These are phyloP conservation scores for Vigna reflexopilosa DNA, from an alignment of 306 rosid species.

Conservation along the genomic window DNA sequence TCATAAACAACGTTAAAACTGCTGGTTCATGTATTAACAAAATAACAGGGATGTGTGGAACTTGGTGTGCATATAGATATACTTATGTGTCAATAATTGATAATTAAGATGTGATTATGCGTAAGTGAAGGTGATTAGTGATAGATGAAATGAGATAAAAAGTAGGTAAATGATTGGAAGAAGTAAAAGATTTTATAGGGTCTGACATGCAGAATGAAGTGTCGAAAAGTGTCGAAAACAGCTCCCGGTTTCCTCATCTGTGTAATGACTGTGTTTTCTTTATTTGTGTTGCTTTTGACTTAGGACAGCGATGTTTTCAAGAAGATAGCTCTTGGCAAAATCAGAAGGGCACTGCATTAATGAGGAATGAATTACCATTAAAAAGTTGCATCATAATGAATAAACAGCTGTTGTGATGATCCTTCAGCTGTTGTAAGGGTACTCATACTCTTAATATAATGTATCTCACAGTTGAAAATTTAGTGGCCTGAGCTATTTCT, in stretches of 20 bases:
- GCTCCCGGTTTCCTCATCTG: conserved; percentile 41
- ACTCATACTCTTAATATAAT: conserved; percentile 2
- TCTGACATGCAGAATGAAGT: neutral
- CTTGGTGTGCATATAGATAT: too few species aligned
- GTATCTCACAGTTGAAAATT: conserved; percentile 34
- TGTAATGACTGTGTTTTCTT: conserved; percentile 4
- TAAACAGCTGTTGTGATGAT: too few species aligned
- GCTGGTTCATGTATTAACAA: too few species aligned
- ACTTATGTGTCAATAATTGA: too few species aligned
- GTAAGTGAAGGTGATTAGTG: too few species aligned
- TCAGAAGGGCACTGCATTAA: conserved; percentile 31
- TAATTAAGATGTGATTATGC: too few species aligned
- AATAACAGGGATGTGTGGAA: too few species aligned
- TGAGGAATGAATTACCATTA: too few species aligned
- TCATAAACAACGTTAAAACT: too few species aligned
- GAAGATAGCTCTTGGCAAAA: conserved; percentile 44
- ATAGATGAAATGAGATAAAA: too few species aligned
- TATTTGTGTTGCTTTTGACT: conserved; percentile 45
- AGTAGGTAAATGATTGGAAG: neutral
- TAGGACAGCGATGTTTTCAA: conserved; percentile 39
- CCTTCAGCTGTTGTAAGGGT: neutral
- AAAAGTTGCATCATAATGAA: too few species aligned
- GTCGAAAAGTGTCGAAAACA: conserved; percentile 36
- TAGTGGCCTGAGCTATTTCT: conserved; percentile 38
- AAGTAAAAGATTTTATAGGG: neutral